Conservation (phyloP, 140 eudicot species). For the Ambrosia hybrid region DNA sequence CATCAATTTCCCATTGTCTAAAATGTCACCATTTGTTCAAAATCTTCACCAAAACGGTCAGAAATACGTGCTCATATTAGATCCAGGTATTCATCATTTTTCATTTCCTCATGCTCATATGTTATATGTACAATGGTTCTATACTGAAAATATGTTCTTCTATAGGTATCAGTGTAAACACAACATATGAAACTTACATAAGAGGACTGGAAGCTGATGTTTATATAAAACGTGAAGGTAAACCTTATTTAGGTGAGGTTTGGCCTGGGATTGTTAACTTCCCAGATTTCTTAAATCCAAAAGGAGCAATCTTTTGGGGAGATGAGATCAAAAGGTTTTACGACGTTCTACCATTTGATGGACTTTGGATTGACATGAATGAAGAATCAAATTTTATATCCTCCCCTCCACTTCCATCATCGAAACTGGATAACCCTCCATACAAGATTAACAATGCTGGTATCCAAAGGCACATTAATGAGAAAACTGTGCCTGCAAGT, state of each 20-base stretch:
- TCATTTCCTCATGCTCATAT: not conserved
- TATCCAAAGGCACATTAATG: conserved; percentile 39
- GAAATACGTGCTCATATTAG: conserved; percentile 65
- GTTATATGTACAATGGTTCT: not conserved
- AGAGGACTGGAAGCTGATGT: conserved; percentile 73
- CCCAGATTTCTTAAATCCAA: conserved; percentile 78
- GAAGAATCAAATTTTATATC: conserved; percentile 64
- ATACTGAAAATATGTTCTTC: not conserved
- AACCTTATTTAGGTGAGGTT: conserved; percentile 64
- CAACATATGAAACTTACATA: conserved; percentile 53
- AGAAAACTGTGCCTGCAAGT: conserved; percentile 62
- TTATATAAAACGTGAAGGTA: conserved; percentile 62
- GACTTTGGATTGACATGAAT: conserved; percentile 91
- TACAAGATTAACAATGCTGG: conserved; percentile 70
- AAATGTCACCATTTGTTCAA: conserved; percentile 45
- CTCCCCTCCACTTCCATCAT: conserved; percentile 46
- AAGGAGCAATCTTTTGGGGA: conserved; percentile 49
- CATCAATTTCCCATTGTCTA: conserved; percentile 50
- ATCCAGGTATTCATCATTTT: conserved; percentile 56
- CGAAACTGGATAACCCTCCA: conserved; percentile 74
- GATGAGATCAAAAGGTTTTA: conserved; percentile 59
- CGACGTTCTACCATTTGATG: conserved; percentile 54
- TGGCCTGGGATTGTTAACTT: conserved; percentile 77
- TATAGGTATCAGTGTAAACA: conserved; percentile 62
- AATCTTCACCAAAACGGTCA: conserved; percentile 66